These are phyloP conservation scores for Tricholoma terreum DNA, from an alignment of 768 basidiomycete genomes.

Conservation along the genomic window DNA sequence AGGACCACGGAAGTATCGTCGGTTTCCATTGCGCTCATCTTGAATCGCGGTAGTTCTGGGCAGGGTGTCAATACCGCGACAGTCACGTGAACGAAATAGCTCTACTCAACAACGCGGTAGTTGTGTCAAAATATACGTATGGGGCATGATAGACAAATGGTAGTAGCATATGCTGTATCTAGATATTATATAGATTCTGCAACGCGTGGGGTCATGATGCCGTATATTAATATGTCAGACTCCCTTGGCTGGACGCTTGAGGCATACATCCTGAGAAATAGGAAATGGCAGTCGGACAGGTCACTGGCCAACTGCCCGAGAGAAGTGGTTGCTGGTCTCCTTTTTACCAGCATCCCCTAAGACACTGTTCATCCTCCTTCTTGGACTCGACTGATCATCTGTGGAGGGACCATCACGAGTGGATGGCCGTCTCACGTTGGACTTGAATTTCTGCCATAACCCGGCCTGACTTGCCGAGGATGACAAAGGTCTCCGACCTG, in stretches of 20 bases:
- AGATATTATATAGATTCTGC: no score
- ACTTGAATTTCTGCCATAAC: constrained; percentile 39
- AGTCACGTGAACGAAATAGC: background rate
- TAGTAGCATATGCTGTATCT: no score
- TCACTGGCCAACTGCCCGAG: constrained; percentile 12
- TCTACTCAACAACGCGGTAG: no score
- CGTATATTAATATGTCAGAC: background rate
- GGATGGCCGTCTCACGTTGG: constrained; percentile 26
- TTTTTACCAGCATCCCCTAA: constrained; percentile 10
- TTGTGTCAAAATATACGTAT: no score
- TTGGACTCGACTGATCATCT: constrained; percentile 2
- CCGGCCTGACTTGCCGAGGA: constrained; percentile 15
- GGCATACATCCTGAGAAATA: background rate
- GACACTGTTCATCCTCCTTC: constrained; percentile 11
- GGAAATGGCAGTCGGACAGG: background rate
- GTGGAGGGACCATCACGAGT: constrained; percentile 9
- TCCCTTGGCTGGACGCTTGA: background rate
- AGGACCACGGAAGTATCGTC: constrained; percentile 76
- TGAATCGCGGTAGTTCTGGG: constrained; percentile 1
- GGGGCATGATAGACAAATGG: no score
- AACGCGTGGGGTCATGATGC: no score
- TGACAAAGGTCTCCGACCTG: constrained; percentile 3
- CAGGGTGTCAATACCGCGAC: background rate
- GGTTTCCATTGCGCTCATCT: constrained; percentile 69
- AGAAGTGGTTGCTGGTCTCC: constrained; percentile 8